phyloP scores from a whole-genome alignment of 768 basidiomycete genomes.

The Glaciozyma martinii region DNA sequence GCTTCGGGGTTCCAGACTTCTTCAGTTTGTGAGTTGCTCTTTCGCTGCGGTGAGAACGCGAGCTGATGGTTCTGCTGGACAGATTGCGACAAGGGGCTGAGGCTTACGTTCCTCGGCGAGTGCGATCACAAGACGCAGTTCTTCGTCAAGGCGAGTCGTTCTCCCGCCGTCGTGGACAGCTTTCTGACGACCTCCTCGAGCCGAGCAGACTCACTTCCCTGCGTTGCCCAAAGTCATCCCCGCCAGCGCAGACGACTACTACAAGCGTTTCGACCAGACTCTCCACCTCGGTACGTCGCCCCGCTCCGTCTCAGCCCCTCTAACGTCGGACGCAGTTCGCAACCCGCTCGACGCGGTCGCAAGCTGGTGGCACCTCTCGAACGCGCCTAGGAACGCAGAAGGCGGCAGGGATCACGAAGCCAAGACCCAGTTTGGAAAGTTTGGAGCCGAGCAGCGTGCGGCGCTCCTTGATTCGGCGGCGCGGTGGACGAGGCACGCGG shows the following conservation, averaged over 20 bases:
- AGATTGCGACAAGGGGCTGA: constrained; percentile 13
- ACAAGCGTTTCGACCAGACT: constrained; percentile 5
- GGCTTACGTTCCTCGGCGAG: constrained; percentile 17
- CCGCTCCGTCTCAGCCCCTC: too few species aligned
- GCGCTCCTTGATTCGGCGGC: not conserved
- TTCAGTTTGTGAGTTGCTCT: constrained; percentile 12
- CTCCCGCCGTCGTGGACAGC: too few species aligned
- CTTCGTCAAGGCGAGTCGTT: constrained; percentile 14
- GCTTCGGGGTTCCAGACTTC: constrained; percentile 26
- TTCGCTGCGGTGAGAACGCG: too few species aligned
- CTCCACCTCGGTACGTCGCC: constrained; percentile 5
- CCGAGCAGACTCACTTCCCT: constrained; percentile 13
- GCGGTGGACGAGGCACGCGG: constrained; percentile 7
- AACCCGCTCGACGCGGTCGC: constrained; percentile 24
- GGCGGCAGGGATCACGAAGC: not conserved
- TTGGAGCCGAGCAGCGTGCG: not conserved
- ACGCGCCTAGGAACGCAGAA: not conserved
- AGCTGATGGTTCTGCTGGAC: too few species aligned
- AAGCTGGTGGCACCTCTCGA: not conserved
- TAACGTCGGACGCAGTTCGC: constrained; percentile 1
- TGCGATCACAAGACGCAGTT: constrained; percentile 8
- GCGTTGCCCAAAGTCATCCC: not conserved
- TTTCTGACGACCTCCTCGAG: too few species aligned
- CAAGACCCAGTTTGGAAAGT: not conserved
- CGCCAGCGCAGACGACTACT: not conserved